Evolutionary conservation across 1,139 yeast genomes (phyloP).

Genomic region (Blastobotrys raffinosifermentans): DNA sequence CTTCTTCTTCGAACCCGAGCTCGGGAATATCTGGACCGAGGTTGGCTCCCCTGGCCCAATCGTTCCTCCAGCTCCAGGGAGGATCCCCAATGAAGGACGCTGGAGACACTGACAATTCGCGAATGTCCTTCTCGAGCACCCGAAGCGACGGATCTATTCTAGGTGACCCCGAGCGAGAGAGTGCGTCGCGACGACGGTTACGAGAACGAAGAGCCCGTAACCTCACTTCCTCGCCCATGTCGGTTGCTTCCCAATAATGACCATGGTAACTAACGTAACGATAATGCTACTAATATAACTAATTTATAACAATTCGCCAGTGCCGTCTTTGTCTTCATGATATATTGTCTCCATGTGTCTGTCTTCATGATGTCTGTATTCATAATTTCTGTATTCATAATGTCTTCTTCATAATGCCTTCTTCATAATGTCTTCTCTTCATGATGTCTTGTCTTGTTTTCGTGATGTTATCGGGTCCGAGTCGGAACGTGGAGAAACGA

Average conservation of each 20-base stretch:
- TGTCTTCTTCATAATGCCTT: no score
- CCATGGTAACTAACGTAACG: no score
- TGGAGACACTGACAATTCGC: background rate
- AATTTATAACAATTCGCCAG: no score
- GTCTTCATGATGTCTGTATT: no score
- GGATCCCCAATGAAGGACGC: constrained; percentile 3
- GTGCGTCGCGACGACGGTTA: constrained; percentile 3
- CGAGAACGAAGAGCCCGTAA: constrained; percentile 1
- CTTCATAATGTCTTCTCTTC: no score
- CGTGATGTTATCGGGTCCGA: no score
- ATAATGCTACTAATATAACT: no score
- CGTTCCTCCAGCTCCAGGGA: background rate
- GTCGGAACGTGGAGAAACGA: background rate
- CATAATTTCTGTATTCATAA: no score
- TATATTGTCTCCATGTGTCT: no score
- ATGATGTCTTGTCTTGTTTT: no score
- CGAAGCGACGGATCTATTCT: constrained; percentile 3
- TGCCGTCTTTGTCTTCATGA: no score
- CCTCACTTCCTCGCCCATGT: background rate
- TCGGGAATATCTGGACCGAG: no score
- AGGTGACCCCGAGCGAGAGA: constrained; percentile 6
- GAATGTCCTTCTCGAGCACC: constrained; percentile 4
- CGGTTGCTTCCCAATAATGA: background rate
- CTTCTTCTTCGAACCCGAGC: constrained; percentile 1
- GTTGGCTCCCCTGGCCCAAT: constrained; percentile 1